Evolutionary conservation across 495 filamentous ascomycete species (phyloP), one percentile per base, ranked within the genome.

Genomic region (Xylaria intraflava): DNA sequence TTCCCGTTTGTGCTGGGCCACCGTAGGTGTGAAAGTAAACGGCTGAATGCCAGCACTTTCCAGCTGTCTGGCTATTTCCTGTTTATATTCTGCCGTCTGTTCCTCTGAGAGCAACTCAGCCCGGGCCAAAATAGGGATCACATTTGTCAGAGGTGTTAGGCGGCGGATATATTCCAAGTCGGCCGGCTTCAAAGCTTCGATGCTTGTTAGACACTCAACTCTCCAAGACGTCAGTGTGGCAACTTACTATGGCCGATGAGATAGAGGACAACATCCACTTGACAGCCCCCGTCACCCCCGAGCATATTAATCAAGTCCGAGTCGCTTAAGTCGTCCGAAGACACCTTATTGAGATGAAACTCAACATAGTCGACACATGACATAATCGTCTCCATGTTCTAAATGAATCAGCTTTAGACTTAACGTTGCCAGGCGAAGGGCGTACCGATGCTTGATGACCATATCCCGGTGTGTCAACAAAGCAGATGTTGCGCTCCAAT

Each of bases 401-500:
- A 46, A 16, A 50, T 19, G 20, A 20, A 51, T 61, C 19, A 51
- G 27, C 29, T 20, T 5, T 11, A 56, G 31, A 16, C 17, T 26
- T 39, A 33, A 10, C 24, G 3, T 44, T 24, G 44, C 8, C 11
- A 46, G 62, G 16, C 24, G 33, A 36, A 29, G 31, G 29, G 55
- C 81, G 62, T 60, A 79, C 82, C 39, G 83, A 85, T 35, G 80
- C 75, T 30, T 77, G 78, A 61, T 68, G 73, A 14, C 78, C 78
- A 67, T 83, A 87, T n/a, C 87, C 83, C 22, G 86, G 84, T 9
- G 90, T 95, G 73, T 98, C 93, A 49, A 96, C 85, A 65, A 98
- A 98, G 65, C 90, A 96, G 9, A 98, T 61, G 69, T 98, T 98
- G 27, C 93, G 78, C 62, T 98, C 93, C 49, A 98, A 74, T 35